These are phyloP conservation scores for Cystobasidium ongulense DNA, from an alignment of 768 basidiomycete species.

Conservation along the genomic window DNA sequence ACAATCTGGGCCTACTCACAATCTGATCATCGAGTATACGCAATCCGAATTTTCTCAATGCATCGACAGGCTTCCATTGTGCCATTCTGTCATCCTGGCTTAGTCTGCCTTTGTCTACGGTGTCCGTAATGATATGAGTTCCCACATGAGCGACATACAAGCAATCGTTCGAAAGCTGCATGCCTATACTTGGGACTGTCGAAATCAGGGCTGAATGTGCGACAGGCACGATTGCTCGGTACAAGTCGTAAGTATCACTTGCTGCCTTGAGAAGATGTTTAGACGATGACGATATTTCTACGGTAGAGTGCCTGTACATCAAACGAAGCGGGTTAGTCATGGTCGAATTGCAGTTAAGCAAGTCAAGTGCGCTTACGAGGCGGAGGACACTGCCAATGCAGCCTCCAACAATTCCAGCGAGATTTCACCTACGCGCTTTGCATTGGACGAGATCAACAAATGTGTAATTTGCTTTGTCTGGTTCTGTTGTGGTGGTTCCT, in stretches of 20 bases:
- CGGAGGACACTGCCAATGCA: conserved; percentile 32
- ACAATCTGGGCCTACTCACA: conserved; percentile 26
- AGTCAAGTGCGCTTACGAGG: conserved; percentile 19
- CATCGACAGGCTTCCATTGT: not conserved
- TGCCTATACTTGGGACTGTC: conserved; percentile 46
- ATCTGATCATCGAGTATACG: conserved; percentile 14
- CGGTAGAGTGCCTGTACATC: not conserved
- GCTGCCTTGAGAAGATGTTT: conserved; percentile 34
- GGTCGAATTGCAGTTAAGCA: conserved; percentile 11
- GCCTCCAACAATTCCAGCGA: conserved; percentile 36
- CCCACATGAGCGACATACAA: conserved; percentile 43
- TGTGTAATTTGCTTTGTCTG: conserved; percentile 10
- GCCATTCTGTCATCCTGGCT: not conserved
- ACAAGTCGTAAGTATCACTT: conserved; percentile 45
- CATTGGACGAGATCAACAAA: conserved; percentile 36
- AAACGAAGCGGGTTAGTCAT: not conserved
- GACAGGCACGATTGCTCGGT: conserved; percentile 46
- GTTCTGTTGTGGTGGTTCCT: not conserved
- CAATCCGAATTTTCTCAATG: not conserved
- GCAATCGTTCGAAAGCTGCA: conserved; percentile 49
- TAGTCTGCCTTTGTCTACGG: not conserved
- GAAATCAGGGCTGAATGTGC: conserved; percentile 43
- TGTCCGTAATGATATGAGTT: not conserved
- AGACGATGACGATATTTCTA: not conserved
- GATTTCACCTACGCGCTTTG: conserved; percentile 29